phyloP scores from a whole-genome alignment of 140 eudicot genomes.

The Bidens hawaiensis region DNA sequence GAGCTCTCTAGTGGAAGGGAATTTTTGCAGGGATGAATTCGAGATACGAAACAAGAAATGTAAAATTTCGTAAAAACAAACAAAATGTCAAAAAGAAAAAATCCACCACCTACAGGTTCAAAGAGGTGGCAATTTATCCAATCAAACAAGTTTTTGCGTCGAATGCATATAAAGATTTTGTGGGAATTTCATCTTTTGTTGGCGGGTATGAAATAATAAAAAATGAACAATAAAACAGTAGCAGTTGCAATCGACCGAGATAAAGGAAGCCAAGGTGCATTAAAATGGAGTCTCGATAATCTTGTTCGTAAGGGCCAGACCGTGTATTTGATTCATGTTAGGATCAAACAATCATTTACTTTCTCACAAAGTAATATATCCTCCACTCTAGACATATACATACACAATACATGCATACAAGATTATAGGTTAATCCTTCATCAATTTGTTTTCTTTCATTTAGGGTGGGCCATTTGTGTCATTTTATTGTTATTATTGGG shows the following conservation, averaged over 20 bases:
- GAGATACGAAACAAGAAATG: constrained; percentile 22
- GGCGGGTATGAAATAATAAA: constrained; percentile 28
- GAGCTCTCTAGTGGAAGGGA: constrained; percentile 16
- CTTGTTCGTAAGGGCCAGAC: constrained; percentile 56
- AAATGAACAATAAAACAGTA: constrained; percentile 33
- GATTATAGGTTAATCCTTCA: background rate
- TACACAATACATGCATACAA: background rate
- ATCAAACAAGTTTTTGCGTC: background rate
- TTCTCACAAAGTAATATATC: constrained; percentile 36
- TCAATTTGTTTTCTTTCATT: background rate
- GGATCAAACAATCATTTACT: constrained; percentile 24
- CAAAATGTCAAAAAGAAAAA: constrained; percentile 12
- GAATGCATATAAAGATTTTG: constrained; percentile 1
- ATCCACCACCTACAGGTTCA: constrained; percentile 2
- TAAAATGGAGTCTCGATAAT: constrained; percentile 73
- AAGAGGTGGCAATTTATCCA: background rate
- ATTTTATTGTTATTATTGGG: no score
- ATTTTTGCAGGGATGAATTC: background rate
- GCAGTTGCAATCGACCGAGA: constrained; percentile 75
- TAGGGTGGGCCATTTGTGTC: background rate
- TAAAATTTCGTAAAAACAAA: background rate
- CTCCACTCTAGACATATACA: background rate
- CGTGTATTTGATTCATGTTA: constrained; percentile 59
- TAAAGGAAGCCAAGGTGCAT: constrained; percentile 58
- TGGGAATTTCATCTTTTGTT: constrained; percentile 8